Base-by-base conservation (phyloP, 148 eudicot genomes). In the Cornus florida region DNA sequence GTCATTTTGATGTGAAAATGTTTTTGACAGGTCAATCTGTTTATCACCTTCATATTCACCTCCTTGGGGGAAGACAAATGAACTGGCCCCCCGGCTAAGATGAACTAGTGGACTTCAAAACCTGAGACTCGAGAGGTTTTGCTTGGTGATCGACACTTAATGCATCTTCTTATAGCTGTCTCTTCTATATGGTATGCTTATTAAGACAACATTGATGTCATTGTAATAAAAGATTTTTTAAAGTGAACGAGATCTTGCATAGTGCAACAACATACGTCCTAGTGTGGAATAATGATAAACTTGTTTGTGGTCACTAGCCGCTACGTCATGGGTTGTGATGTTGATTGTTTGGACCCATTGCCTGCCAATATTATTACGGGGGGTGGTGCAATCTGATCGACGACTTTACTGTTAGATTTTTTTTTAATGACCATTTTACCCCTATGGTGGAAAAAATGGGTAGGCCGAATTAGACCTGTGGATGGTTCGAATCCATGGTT, bases 11-110 rank as follows among this genome's bases (percentile, higher is more conserved):
- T 9, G 22, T 16, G 60, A 46, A 46, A 38, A 79, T 53, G 22
- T 68, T 67, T 78, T 71, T 85, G 46, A 79, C 76, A 95, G 98
- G 97, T 78, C 99, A 93, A 93, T 93, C 99, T 71, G 97, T 95
- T 80, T 92, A 90, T 81, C 99, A 95, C 82, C 77, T 95, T 78
- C 99, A 95, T 56, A 76, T 92, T 71, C 99, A 95, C 83, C 90
- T 95, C 69, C 90, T 95, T 16, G 99, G 99, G 68, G 99, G 99
- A 75, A 93, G 99, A 20, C 97, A 93, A 80, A 89, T 95, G 99
- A 90, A 89, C 83, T 95, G 99, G 97, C 99, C 97, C 22, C 92
- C 99, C 67, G 97, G 99, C 83, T 95, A 91, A 83, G 9, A 67
- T 59, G 67, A 62, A 75, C 10, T 23, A 11, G 9, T 48, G 33